Base-by-base conservation (phyloP, 192 early-diverging fungal genomes). In the Coemansia brasiliensis region DNA sequence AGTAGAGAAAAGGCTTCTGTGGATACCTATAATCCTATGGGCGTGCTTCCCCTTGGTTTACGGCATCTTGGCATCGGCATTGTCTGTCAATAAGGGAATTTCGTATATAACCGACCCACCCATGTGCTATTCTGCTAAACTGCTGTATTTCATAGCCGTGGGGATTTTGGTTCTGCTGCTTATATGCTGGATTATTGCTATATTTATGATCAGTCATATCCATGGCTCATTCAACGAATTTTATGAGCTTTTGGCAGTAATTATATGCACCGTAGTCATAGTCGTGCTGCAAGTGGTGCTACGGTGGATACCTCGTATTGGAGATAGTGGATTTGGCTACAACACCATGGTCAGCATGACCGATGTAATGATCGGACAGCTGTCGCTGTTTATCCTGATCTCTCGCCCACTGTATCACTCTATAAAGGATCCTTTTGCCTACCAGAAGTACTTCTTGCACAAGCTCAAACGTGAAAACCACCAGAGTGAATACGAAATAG, bases 191-290 rank as follows among this genome's bases (percentile, higher is more conserved):
- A 40, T 57, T 2, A 53, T 45, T 24, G 66, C 67, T 9, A 76
- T 63, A 0, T 44, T 65, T 12, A 3, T 59, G 39, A 61, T 64
- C 63, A 39, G 39, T 26, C 25, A 43, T 2, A 55, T 69, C 21
- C 61, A 69, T 25, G 66, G 63, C 24, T 76, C 63, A 25, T 76
- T 76, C 21, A 65, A 61, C 40, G 73, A 76, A 51, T 66, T 57
- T 41, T 59, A 63, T 16, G 73, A 76, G 29, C 63, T 76, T 13
- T 39, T 76, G 15, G 42, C 55, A 0, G 57, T 69, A 13, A 59
- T 63, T 11, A 24, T 48, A 2, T 52, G 57, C 10, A 69, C 59
- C 2, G 37, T 69, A 0, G 22, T 55, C 3, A 59, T 69, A 3
- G 48, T 65, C 37, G 29, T 61, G 29, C 1, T 61, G 12, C 73